Conservation (phyloP, 2,329 filamentous ascomycete species). For the Aschersonia sp. region DNA sequence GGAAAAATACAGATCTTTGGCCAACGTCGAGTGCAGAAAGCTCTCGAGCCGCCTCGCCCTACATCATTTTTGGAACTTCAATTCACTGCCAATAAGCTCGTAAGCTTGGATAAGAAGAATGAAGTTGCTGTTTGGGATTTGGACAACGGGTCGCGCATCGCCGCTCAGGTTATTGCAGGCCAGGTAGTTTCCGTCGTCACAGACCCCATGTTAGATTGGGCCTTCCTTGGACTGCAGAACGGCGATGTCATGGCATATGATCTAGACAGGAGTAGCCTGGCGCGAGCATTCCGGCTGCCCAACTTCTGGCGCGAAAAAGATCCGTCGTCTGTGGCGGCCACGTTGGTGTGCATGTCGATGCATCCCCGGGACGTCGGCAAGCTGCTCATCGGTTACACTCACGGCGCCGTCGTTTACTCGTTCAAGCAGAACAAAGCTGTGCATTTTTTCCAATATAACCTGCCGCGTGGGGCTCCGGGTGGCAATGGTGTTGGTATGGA, state of each 20-base stretch:
- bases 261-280: slow-evolving; percentile 62
- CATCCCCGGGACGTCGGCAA: slow-evolving; percentile 90
- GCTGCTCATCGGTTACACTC: slow-evolving; percentile 76
- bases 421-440: slow-evolving; percentile 79
- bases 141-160: slow-evolving; percentile 49
- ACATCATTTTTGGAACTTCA: slow-evolving; percentile 65
- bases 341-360: slow-evolving; percentile 65
- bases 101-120: slow-evolving; percentile 75
- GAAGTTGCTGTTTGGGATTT: slow-evolving; percentile 78
- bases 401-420: slow-evolving; percentile 80
- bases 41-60: slow-evolving; percentile 54
- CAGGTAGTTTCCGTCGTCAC: slow-evolving; percentile 60
- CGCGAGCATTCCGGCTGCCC: slow-evolving; percentile 61
- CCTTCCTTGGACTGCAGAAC: slow-evolving; percentile 66
- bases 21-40: slow-evolving; percentile 63
- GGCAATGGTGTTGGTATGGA: slow-evolving; percentile 53
- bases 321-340: slow-evolving; percentile 42
- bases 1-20: slow-evolving; percentile 87
- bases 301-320: slow-evolving; percentile 75
- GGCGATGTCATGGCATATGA: slow-evolving; percentile 90
- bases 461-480: slow-evolving; percentile 75
- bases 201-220: slow-evolving; percentile 89
- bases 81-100: slow-evolving; percentile 74
- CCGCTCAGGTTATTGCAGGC: slow-evolving; percentile 63
- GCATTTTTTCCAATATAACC: slow-evolving; percentile 69